Evolutionary conservation across 257 asterid genomes (phyloP), one percentile per base, ranked within the genome.

Genomic region (Verbascum thapsus): DNA sequence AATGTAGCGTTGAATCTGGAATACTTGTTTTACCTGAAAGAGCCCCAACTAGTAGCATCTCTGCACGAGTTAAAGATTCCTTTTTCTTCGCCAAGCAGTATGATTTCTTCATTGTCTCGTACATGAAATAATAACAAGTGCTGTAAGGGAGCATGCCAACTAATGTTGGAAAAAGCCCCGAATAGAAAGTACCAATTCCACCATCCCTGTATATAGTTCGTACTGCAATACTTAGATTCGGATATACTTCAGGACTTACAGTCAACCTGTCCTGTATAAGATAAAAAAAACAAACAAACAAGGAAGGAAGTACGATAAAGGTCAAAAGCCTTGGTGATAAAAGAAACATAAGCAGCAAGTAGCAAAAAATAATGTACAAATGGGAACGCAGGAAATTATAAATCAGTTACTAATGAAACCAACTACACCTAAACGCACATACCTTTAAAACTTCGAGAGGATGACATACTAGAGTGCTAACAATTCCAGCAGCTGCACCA

Each of bases 391-490:
- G 26, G 23, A 41, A 38, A 15, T 3, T 6, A 18, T 19, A 35
- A 23, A 22, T 12, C 10, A 12, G 6, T 22, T 66, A 15, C 47
- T 12, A 50, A 5, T 49, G 8, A 6, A 62, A 0, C 20, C 47
- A n/a, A n/a, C n/a, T n/a, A n/a, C 37, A 8, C 17, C 22, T 10
- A 15, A 44, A 32, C 15, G 40, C 19, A 15, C 4, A 15, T 80
- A 91, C 98, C 98, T 91, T 91, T 32, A 91, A 58, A 66, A 91
- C 98, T 83, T 91, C 98, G 48, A 91, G 98, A 5, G 98, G 98
- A 70, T 91, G 98, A 41, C 96, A 91, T 11, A 77, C 96, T 60
- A 91, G 95, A 19, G 98, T 91, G 81, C 98, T 77, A 59, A 73
- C 84, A 50, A 91, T 65, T 61, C 96, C 98, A 73, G 98, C 98